Conservation (phyloP, 805 yeast species). For the Kuraishia borneana region DNA sequence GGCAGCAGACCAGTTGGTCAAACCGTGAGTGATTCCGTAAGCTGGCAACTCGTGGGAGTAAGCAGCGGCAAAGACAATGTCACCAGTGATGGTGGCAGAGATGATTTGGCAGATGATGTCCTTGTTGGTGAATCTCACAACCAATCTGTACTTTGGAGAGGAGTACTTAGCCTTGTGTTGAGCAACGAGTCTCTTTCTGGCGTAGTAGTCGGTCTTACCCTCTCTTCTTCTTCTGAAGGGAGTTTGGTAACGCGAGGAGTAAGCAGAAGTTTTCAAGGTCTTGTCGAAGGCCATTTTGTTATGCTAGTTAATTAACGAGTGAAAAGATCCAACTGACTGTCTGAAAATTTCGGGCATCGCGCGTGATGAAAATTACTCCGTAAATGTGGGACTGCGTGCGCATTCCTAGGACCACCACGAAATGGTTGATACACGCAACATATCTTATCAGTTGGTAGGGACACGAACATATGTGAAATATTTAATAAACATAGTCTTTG, state of each 20-base stretch:
- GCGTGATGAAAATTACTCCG: not conserved
- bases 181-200: conserved; percentile 98
- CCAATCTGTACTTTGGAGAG: conserved; percentile 99
- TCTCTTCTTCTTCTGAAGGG: conserved; percentile 99
- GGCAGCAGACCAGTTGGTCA: conserved; percentile 99
- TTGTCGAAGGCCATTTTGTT: conserved; percentile 67
- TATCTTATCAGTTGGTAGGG: not conserved
- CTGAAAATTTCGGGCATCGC: too few relatives aligned
- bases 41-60: conserved; percentile 98
- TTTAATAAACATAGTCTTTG: too few relatives aligned
- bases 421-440: not conserved
- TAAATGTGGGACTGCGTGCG: not conserved
- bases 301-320: not conserved
- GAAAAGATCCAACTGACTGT: not conserved
- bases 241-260: conserved; percentile 99
- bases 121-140: conserved; percentile 99
- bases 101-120: conserved; percentile 97
- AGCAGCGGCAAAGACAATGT: conserved; percentile 91
- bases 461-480: not conserved
- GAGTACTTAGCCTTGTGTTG: conserved; percentile 99
- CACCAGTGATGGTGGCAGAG: conserved; percentile 96
- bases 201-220: conserved; percentile 99
- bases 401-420: too few relatives aligned
- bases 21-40: conserved; percentile 96
- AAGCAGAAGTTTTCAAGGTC: conserved; percentile 73